Percentiles rank a stretch among this genome's conserved stretches.
phyloP scores from a whole-genome alignment of 495 filamentous ascomycete genomes.

The Podospora anserina region DNA sequence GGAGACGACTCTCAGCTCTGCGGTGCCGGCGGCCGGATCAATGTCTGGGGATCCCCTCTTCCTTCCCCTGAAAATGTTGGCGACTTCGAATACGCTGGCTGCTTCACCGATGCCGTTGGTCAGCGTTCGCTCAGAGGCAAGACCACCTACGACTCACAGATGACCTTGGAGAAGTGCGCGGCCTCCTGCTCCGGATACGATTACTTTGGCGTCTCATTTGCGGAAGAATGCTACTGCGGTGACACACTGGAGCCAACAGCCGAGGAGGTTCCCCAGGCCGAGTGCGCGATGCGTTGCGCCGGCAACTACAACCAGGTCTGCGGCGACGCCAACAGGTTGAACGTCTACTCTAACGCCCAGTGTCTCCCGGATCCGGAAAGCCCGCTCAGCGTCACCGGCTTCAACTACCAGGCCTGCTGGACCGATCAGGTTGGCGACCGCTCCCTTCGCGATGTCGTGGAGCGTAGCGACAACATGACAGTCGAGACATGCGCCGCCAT shows the following conservation, averaged over 20 bases:
- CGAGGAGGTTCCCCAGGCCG: conserved; percentile 6
- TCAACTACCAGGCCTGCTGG: conserved; percentile 36
- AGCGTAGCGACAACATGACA: conserved; percentile 28
- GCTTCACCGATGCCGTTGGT: conserved; percentile 19
- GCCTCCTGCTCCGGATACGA: conserved; percentile 16
- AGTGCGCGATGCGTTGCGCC: conserved; percentile 21
- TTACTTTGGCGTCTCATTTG: conserved; percentile 24
- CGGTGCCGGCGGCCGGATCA: conserved; percentile 36
- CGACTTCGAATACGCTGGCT: conserved; percentile 16
- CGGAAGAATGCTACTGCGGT: conserved; percentile 26
- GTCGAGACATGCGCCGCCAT: conserved; percentile 31
- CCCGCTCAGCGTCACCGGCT: conserved; percentile 29
- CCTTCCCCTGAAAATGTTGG: conserved; percentile 10
- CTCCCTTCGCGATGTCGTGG: conserved; percentile 21
- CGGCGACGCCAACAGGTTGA: conserved; percentile 24
- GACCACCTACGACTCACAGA: conserved; percentile 13
- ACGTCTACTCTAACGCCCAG: conserved; percentile 25
- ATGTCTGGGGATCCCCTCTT: conserved; percentile 28
- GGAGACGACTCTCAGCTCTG: conserved; percentile 35
- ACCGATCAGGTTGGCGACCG: conserved; percentile 30
- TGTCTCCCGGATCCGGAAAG: conserved; percentile 22
- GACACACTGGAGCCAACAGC: conserved; percentile 1
- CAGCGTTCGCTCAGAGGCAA: conserved; percentile 9
- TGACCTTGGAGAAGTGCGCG: conserved; percentile 39
- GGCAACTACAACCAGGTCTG: conserved; percentile 21